These are phyloP conservation scores for Candida nemodendra DNA, from an alignment of 805 yeast species.

Conservation along the genomic window DNA sequence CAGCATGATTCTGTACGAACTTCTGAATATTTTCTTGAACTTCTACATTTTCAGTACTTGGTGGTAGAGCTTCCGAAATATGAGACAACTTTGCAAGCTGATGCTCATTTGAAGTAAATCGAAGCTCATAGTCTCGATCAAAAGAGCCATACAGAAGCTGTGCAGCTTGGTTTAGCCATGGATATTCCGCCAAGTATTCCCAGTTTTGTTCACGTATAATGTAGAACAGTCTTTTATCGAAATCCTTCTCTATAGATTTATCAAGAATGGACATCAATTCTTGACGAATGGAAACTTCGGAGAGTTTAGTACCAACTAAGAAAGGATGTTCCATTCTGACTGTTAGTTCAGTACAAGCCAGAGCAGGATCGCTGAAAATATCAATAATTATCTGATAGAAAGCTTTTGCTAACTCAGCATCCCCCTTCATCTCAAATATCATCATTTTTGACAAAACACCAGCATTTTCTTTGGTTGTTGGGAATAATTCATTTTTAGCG, in stretches of 20 bases:
- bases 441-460: conserved; percentile 92
- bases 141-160: conserved; percentile 82
- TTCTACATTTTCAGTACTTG: conserved; percentile 13
- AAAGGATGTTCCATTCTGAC: conserved; percentile 96
- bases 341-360: conserved; percentile 83
- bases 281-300: conserved; percentile 70
- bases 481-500: conserved; percentile 77
- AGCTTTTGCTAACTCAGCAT: conserved; percentile 68
- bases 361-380: conserved; percentile 75
- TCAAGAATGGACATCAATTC: conserved; percentile 78
- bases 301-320: conserved; percentile 84
- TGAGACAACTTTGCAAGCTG: conserved; percentile 52
- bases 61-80: conserved; percentile 36
- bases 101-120: conserved; percentile 47
- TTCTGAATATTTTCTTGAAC: conserved; percentile 17
- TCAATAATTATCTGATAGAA: conserved; percentile 86
- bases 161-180: conserved; percentile 92
- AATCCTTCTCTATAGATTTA: conserved; percentile 72
- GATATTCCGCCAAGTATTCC: conserved; percentile 91
- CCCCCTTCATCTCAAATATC: conserved; percentile 86
- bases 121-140: conserved; percentile 47
- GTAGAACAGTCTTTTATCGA: conserved; percentile 77
- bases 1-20: conserved; percentile 24
- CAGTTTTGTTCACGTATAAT: conserved; percentile 94
- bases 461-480: conserved; percentile 94